Base-by-base conservation (phyloP, 75 land plant genomes). In the Picea glauca region DNA sequence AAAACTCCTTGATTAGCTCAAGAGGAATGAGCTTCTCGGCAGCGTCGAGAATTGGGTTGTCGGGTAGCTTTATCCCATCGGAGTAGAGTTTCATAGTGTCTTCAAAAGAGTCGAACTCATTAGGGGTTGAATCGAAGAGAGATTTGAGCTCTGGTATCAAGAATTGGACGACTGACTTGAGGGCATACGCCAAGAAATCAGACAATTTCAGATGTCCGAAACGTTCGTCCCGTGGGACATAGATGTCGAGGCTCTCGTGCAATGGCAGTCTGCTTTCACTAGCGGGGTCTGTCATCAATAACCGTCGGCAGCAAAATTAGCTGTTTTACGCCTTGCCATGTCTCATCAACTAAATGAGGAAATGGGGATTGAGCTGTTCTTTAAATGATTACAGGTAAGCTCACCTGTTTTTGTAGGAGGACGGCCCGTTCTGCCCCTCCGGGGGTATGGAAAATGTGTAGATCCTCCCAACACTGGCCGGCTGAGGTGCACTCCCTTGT, bases 191-290 rank as follows among this genome's bases (percentile, higher is more conserved):
- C 13, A 85, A 38, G 78, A 88, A 88, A 61, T 92, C 93, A 30
- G 89, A 77, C 86, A 86, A 67, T 85, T 93, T 95, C 62, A 89
- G 23, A 76, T 88, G 93, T 35, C 89, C 87, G 72, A 93, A 96
- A 13, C 84, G 62, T 80, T 96, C 98, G 62, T 96, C 98, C n/a
- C 92, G 86, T 6, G 98, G 98, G 6, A 93, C 91, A 77, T 91
- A 96, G 72, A 91, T 79, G 80, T 83, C 62, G 8, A 89, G 67
- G 63, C 84, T 79, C 62, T 23, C 11, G 0, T 60, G 17, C 13
- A 85, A 60, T 18, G 81, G 67, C 78, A 90, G 3, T 62, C 90
- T 81, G 78, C 89, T 90, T 83, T 93, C 96, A 23, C 76, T 65
- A 1, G 80, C 84, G 0, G 92, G 88, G 83, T 91, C 96, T 93